Evolutionary conservation across 768 basidiomycete genomes (phyloP).

Genomic region (Lactarius sp.): DNA sequence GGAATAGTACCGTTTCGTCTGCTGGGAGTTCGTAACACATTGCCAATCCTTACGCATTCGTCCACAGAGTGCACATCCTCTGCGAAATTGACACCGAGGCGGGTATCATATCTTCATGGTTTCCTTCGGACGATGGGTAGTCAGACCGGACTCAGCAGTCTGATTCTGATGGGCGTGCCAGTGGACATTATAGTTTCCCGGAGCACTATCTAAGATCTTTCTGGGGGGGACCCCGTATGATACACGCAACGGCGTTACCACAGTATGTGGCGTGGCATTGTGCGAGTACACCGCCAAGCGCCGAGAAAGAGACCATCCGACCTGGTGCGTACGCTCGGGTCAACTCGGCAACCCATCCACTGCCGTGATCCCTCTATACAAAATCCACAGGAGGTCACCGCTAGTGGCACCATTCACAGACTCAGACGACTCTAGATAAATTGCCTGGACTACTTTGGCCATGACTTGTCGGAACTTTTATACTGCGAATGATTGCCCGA

Average conservation of each 20-base stretch:
- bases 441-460: neutral
- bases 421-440: neutral
- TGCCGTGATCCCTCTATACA: neutral
- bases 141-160: neutral
- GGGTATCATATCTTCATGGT: neutral
- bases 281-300: neutral
- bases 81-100: neutral
- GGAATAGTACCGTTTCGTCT: neutral
- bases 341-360: neutral
- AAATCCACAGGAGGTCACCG: neutral
- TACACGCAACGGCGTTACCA: neutral
- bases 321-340: neutral
- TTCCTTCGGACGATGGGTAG: neutral
- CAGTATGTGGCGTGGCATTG: conserved; percentile 1
- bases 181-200: neutral
- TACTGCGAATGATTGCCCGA: neutral
- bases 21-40: neutral
- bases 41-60: neutral
- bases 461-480: too few species aligned
- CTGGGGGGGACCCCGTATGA: neutral
- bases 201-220: neutral
- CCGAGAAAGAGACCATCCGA: neutral
- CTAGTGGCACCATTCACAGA: too few species aligned
- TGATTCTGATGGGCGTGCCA: conserved; percentile 14
- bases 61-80: neutral